Percentiles rank a stretch among this genome's conserved stretches.
Conservation (phyloP, 805 yeast genomes). For the Scheffersomyces spartinae region DNA sequence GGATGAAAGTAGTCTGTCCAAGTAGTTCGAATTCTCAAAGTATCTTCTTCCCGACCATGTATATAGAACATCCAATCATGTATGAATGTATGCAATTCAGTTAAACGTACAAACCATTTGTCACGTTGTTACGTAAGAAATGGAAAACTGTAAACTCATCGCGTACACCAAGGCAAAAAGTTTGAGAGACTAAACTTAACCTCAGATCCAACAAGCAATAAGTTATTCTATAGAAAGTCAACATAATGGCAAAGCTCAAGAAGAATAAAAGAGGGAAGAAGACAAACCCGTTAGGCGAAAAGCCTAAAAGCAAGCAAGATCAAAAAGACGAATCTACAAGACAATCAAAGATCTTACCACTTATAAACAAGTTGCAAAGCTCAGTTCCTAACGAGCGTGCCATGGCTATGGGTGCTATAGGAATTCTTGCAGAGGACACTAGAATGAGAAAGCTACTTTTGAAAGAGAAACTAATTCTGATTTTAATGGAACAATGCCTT, state of each 20-base stretch:
- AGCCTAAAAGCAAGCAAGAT: constrained; percentile 8
- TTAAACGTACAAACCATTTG: no score
- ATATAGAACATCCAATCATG: no score
- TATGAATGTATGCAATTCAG: no score
- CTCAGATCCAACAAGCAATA: no score
- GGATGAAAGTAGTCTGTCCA: no score
- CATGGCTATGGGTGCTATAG: constrained; percentile 65
- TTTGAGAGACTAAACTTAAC: neutral
- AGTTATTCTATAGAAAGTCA: no score
- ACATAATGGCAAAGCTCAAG: constrained; percentile 63
- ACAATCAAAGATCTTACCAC: constrained; percentile 51
- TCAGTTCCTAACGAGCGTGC: constrained; percentile 60
- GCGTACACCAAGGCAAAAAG: no score
- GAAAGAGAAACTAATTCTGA: constrained; percentile 60
- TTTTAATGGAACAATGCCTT: constrained; percentile 50
- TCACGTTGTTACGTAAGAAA: no score
- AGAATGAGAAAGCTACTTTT: constrained; percentile 50
- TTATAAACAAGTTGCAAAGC: constrained; percentile 53
- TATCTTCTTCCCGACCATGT: no score
- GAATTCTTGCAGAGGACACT: constrained; percentile 60
- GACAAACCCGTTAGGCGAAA: constrained; percentile 21
- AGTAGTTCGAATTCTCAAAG: no score
- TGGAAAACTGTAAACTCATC: no score
- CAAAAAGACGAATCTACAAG: constrained; percentile 36
- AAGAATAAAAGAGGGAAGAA: constrained; percentile 35